Evolutionary conservation across 2,329 filamentous ascomycete genomes (phyloP).

Genomic region (Sporothrix curviconia): DNA sequence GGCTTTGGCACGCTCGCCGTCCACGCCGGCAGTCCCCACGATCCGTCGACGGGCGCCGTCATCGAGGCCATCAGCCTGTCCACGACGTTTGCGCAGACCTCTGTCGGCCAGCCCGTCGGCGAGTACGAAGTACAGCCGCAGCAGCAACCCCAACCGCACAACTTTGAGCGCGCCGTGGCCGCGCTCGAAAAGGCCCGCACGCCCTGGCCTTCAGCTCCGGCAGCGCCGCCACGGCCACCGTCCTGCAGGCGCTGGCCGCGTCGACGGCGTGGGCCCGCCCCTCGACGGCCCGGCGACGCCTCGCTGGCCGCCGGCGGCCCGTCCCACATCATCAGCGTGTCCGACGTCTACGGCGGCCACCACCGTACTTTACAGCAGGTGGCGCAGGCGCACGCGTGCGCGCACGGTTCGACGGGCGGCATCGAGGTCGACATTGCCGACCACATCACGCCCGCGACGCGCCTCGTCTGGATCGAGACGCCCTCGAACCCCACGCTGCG

Average conservation of each 20-base stretch:
- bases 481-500: slow-evolving; percentile 92
- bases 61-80: slow-evolving; percentile 95
- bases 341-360: slow-evolving; percentile 95
- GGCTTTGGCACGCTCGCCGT: slow-evolving; percentile 91
- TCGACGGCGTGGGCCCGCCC: slow-evolving; percentile 10
- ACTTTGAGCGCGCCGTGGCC: slow-evolving; percentile 88
- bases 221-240: slow-evolving; percentile 85
- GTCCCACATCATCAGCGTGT: slow-evolving; percentile 92
- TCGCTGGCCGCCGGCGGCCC: slow-evolving; percentile 35
- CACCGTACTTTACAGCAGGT: slow-evolving; percentile 99
- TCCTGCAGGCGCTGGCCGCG: slow-evolving; percentile 84
- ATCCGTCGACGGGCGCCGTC: slow-evolving; percentile 86
- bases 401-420: slow-evolving; percentile 87
- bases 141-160: slow-evolving; percentile 88
- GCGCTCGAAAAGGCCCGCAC: slow-evolving; percentile 88
- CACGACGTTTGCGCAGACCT: slow-evolving; percentile 89
- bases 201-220: slow-evolving; percentile 93
- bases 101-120: slow-evolving; percentile 81
- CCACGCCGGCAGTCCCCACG: slow-evolving; percentile 85
- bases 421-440: slow-evolving; percentile 82
- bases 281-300: neutral
- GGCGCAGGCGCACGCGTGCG: slow-evolving; percentile 84
- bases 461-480: slow-evolving; percentile 93
- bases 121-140: slow-evolving; percentile 89
- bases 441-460: slow-evolving; percentile 82